Percentiles rank a stretch among this genome's conserved stretches.
phyloP scores from a whole-genome alignment of 2,329 filamentous ascomycete species.

The Colletotrichum salicis region DNA sequence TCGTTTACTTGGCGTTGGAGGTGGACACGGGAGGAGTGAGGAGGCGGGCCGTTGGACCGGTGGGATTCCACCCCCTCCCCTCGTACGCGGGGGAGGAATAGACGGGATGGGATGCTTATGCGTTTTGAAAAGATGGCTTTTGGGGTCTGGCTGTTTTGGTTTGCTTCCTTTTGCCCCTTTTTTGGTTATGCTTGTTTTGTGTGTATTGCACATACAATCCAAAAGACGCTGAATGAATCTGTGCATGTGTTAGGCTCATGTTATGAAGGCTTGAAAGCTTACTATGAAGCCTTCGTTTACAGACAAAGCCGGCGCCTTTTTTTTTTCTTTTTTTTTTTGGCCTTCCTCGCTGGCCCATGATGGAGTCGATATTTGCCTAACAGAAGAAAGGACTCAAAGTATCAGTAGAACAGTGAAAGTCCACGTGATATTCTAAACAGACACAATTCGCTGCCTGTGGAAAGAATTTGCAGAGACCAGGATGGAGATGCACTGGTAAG shows the following conservation, averaged over 20 bases:
- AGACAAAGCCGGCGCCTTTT: no score
- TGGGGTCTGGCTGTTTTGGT: not conserved
- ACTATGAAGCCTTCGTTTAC: no score
- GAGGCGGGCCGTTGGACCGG: conserved; percentile 20
- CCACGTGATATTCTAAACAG: no score
- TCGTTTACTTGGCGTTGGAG: not conserved
- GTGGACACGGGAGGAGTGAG: not conserved
- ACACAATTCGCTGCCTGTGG: no score
- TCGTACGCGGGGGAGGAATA: no score
- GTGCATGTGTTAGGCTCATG: no score
- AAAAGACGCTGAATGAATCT: not conserved
- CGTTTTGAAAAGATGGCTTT: not conserved
- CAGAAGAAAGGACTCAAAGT: no score
- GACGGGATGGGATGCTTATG: not conserved
- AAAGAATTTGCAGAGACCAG: not conserved
- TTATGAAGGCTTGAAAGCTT: no score
- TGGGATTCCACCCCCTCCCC: not conserved
- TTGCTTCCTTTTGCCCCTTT: not conserved
- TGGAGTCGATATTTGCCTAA: no score
- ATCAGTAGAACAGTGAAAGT: no score
- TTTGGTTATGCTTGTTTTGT: not conserved
- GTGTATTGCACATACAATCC: not conserved
- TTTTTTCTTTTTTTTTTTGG: no score
- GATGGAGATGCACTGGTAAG: not conserved
- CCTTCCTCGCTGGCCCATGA: no score